A percentile compares a stretch with the other conserved stretches of the same genome.
Evolutionary conservation across 2,329 filamentous ascomycete genomes (phyloP).

Genomic region (Nemania serpens): DNA sequence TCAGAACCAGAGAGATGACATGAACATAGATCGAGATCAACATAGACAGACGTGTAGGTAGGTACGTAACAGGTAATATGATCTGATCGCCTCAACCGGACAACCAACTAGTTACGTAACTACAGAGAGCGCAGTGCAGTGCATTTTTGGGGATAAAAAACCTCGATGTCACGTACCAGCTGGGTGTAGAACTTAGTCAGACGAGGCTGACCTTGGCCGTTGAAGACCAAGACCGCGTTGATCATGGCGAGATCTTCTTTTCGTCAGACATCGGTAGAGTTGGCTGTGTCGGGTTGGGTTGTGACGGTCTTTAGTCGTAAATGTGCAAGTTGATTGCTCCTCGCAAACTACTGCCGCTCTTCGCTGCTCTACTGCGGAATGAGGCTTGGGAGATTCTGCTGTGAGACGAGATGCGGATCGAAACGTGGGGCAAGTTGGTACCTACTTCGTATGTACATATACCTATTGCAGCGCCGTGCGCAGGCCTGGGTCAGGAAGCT

Average conservation of each 20-base stretch:
- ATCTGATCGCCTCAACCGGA: background rate
- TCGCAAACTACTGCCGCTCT: conserved; percentile 12
- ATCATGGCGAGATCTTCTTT: conserved; percentile 68
- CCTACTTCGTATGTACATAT: background rate
- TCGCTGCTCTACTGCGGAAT: background rate
- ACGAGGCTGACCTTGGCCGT: conserved; percentile 94
- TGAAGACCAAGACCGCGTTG: conserved; percentile 98
- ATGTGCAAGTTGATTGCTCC: background rate
- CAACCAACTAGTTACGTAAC: too few species aligned
- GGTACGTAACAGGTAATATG: background rate
- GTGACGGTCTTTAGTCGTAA: background rate
- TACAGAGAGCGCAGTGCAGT: background rate
- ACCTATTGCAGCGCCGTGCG: too few species aligned
- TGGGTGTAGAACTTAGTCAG: conserved; percentile 99
- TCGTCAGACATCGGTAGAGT: conserved; percentile 11
- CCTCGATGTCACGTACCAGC: conserved; percentile 61
- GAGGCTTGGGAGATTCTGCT: conserved; percentile 7
- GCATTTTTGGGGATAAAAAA: background rate
- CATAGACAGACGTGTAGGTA: too few species aligned
- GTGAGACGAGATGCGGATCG: conserved; percentile 9
- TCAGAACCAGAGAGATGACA: conserved; percentile 9
- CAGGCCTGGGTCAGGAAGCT: too few species aligned
- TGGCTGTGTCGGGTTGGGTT: background rate
- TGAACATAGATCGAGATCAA: too few species aligned
- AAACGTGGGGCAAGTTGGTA: background rate